A percentile compares a stretch with the other conserved stretches of the same genome.
These are phyloP conservation scores for Mycosphaerelloides madeirae DNA, from an alignment of 2,329 filamentous ascomycete species.

Conservation along the genomic window DNA sequence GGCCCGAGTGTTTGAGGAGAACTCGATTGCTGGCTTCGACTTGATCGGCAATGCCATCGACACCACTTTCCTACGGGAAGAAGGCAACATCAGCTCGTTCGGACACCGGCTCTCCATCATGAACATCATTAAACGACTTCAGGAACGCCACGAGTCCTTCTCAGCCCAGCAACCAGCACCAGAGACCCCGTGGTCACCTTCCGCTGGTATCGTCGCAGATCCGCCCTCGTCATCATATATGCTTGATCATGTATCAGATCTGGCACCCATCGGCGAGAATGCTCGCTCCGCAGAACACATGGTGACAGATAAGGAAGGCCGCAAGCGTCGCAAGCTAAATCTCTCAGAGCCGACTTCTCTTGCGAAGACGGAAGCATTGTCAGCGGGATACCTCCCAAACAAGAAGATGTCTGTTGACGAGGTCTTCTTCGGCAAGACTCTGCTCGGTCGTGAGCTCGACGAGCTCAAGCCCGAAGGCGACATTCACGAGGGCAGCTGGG, in stretches of 20 bases:
- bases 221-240: too few relatives aligned
- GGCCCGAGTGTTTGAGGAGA: slow-evolving; percentile 52
- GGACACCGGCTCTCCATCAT: slow-evolving; percentile 56
- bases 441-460: slow-evolving; percentile 22
- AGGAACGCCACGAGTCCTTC: slow-evolving; percentile 7
- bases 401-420: slow-evolving; percentile 26
- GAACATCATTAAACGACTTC: slow-evolving; percentile 54
- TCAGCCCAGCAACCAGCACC: background rate
- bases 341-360: slow-evolving; percentile 4
- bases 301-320: slow-evolving; percentile 26
- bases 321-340: slow-evolving; percentile 33
- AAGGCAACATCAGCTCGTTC: slow-evolving; percentile 54
- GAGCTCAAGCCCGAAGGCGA: slow-evolving; percentile 7
- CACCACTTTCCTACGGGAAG: slow-evolving; percentile 46
- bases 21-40: slow-evolving; percentile 61
- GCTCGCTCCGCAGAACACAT: slow-evolving; percentile 24
- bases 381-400: slow-evolving; percentile 18
- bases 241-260: too few relatives aligned
- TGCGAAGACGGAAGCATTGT: background rate
- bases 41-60: slow-evolving; percentile 53
- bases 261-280: slow-evolving; percentile 7
- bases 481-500: background rate
- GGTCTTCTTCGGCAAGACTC: slow-evolving; percentile 33
- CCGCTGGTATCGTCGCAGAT: slow-evolving; percentile 1
- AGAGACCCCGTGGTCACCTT: slow-evolving; percentile 8